Percentiles rank a stretch among this genome's conserved stretches.
Conservation (phyloP, 2,329 filamentous ascomycete genomes). For the Colletotrichum lentis region DNA sequence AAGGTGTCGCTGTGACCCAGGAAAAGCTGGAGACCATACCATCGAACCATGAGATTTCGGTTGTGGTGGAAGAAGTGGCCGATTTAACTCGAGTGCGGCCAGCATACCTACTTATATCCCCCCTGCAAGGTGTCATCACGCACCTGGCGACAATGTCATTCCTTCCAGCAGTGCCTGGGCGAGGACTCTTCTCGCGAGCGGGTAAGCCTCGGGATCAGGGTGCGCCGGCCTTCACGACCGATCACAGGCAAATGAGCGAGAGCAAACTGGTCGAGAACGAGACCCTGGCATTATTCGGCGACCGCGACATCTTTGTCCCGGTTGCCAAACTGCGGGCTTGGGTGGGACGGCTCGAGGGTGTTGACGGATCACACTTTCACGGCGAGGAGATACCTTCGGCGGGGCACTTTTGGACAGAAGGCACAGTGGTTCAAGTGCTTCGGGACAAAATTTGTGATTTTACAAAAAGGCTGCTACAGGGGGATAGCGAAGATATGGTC, state of each 20-base stretch:
- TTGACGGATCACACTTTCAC: constrained; percentile 55
- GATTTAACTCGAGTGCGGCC: constrained; percentile 50
- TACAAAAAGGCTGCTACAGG: constrained; percentile 38
- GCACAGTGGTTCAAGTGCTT: constrained; percentile 54
- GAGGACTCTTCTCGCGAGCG: constrained; percentile 36
- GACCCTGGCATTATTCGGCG: constrained; percentile 78
- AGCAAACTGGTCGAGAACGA: constrained; percentile 65
- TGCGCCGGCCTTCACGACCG: constrained; percentile 25
- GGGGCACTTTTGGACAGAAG: constrained; percentile 71
- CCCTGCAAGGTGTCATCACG: constrained; percentile 67
- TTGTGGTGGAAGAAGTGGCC: constrained; percentile 45
- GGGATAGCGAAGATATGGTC: background rate
- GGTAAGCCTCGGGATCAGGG: constrained; percentile 27
- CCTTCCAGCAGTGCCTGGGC: constrained; percentile 44
- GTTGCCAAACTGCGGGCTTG: constrained; percentile 71
- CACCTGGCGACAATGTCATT: constrained; percentile 70
- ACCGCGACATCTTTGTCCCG: constrained; percentile 77
- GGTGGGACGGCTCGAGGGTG: constrained; percentile 61
- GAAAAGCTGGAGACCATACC: constrained; percentile 38
- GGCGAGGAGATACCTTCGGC: constrained; percentile 60
- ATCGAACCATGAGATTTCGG: constrained; percentile 41
- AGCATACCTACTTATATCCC: constrained; percentile 74
- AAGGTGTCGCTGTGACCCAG: constrained; percentile 13
- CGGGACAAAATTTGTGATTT: constrained; percentile 45
- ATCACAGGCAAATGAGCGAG: constrained; percentile 49